A percentile compares a stretch with the other conserved stretches of the same genome.
These are phyloP conservation scores for Babesia microti DNA, from an alignment of 169 alveolate species.

Conservation along the genomic window DNA sequence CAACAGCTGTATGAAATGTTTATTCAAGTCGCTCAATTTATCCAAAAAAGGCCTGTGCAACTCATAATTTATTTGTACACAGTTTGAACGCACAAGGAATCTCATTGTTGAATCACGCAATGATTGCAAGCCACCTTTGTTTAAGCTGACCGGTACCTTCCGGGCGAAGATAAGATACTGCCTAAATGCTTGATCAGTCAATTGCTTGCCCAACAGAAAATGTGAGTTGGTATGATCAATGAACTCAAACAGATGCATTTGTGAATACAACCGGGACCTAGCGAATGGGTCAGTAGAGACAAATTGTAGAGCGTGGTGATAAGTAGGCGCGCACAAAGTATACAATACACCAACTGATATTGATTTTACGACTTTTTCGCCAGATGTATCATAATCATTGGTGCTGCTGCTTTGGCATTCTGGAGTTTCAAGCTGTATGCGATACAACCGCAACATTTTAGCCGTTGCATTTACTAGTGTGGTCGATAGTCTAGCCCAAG, in stretches of 20 bases:
- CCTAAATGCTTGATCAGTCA: constrained; percentile 18
- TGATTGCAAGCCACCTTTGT: no score
- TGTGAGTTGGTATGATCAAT: constrained; percentile 26
- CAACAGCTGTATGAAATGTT: constrained; percentile 32
- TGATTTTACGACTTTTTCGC: constrained; percentile 21
- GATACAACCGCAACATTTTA: constrained; percentile 24
- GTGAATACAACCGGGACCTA: constrained; percentile 26
- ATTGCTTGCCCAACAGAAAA: constrained; percentile 8
- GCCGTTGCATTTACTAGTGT: constrained; percentile 37
- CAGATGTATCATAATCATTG: background rate
- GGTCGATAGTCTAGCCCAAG: constrained; percentile 46
- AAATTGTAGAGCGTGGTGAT: constrained; percentile 38
- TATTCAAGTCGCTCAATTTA: constrained; percentile 17
- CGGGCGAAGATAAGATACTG: constrained; percentile 34
- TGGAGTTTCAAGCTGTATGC: constrained; percentile 22
- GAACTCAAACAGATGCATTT: constrained; percentile 29
- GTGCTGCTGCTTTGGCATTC: constrained; percentile 2
- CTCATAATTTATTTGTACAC: constrained; percentile 30
- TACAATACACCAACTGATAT: constrained; percentile 29
- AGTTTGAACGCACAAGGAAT: constrained; percentile 42
- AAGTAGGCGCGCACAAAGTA: constrained; percentile 39
- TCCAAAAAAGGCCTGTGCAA: constrained; percentile 36
- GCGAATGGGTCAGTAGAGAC: constrained; percentile 45
- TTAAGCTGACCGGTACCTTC: background rate
- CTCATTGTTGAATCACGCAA: constrained; percentile 33